Evolutionary conservation across 1,284 basidiomycete genomes (phyloP).

Genomic region (Ceratobasidium sp.): DNA sequence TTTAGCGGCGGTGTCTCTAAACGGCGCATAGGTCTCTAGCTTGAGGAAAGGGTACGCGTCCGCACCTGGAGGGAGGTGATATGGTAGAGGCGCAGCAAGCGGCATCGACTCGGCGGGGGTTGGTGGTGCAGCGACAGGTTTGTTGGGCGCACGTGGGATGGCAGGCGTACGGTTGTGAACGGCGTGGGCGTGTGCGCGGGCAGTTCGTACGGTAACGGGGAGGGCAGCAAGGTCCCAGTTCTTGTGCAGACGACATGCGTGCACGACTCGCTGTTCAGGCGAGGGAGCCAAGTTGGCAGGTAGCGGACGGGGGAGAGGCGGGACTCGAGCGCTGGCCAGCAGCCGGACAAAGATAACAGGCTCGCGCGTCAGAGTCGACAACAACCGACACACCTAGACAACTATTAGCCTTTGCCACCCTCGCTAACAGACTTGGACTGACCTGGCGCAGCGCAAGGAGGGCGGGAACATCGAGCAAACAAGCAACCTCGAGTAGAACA

Average conservation of each 20-base stretch:
- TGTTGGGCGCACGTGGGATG: no score
- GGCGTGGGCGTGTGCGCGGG: no score
- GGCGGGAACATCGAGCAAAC: constrained; percentile 10
- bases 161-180: no score
- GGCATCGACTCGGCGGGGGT: not conserved
- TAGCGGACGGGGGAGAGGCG: not conserved
- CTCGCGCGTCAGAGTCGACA: constrained; percentile 17
- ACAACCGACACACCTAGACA: constrained; percentile 15
- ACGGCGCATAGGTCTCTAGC: constrained; percentile 35
- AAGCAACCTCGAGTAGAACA: constrained; percentile 24
- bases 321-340: not conserved
- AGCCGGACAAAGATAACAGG: constrained; percentile 26
- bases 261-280: constrained; percentile 23
- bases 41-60: constrained; percentile 37
- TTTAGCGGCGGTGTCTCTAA: constrained; percentile 32
- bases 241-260: constrained; percentile 23
- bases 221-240: constrained; percentile 40
- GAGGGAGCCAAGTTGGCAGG: not conserved
- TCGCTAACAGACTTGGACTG: not conserved
- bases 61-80: constrained; percentile 43
- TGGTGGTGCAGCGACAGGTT: no score
- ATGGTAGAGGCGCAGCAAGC: constrained; percentile 10
- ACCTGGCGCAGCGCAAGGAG: constrained; percentile 25
- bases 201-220: constrained; percentile 15
- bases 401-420: not conserved